Conservation (phyloP, 2,329 filamentous ascomycete genomes). For the Mycosphaerella sp. region DNA sequence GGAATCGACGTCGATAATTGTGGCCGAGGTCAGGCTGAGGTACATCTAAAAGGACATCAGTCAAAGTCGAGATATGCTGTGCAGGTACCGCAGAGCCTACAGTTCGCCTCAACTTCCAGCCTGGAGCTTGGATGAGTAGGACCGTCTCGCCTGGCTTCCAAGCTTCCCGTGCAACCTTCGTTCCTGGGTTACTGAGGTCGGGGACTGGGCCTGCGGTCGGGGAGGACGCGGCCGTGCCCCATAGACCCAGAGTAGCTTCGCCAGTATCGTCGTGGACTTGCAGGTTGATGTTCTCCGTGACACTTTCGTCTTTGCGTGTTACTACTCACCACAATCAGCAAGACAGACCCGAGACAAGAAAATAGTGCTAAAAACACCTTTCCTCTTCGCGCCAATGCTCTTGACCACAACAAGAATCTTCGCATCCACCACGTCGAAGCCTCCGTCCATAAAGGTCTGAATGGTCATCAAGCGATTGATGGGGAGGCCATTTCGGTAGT, state of each 20-base stretch:
- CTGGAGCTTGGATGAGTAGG: slow-evolving; percentile 28
- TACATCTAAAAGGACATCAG: slow-evolving; percentile 23
- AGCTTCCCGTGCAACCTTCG: slow-evolving; percentile 6
- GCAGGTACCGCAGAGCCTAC: slow-evolving; percentile 17
- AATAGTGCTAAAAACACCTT: slow-evolving; percentile 28
- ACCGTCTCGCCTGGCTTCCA: slow-evolving; percentile 31
- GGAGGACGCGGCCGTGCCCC: slow-evolving; percentile 43
- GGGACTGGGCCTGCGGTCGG: slow-evolving; percentile 12
- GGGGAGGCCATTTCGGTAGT: slow-evolving; percentile 33
- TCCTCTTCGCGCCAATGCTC: slow-evolving; percentile 49
- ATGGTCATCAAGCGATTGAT: slow-evolving; percentile 52
- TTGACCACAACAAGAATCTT: slow-evolving; percentile 54
- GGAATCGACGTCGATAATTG: slow-evolving; percentile 52
- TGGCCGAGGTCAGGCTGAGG: slow-evolving; percentile 38
- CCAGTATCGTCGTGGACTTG: slow-evolving; percentile 54
- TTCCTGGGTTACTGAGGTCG: slow-evolving; percentile 4
- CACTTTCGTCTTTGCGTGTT: slow-evolving; percentile 42
- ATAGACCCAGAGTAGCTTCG: slow-evolving; percentile 49
- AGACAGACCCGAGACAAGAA: background rate
- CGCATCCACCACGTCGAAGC: slow-evolving; percentile 47
- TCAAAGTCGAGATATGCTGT: background rate
- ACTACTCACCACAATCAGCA: slow-evolving; percentile 30
- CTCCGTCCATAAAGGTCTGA: slow-evolving; percentile 49
- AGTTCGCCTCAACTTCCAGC: slow-evolving; percentile 29
- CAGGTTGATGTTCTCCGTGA: slow-evolving; percentile 46